Evolutionary conservation across 1,139 yeast species (phyloP).

Genomic region (Wickerhamomyces sp.): DNA sequence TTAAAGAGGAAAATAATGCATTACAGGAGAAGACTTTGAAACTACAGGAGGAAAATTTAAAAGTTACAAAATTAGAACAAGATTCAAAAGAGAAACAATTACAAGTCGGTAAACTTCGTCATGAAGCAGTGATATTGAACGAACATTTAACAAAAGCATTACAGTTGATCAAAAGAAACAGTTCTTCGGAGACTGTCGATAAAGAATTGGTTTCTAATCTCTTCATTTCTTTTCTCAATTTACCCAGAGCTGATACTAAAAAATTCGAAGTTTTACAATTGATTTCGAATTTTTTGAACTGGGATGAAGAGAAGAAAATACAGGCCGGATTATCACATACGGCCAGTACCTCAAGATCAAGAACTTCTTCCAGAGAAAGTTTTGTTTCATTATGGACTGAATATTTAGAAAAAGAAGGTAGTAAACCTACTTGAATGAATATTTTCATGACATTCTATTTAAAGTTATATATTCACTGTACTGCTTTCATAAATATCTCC

Average conservation of each 20-base stretch:
- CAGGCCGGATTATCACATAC: slow-evolving; percentile 73
- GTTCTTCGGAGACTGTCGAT: slow-evolving; percentile 74
- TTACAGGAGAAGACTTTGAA: slow-evolving; percentile 13
- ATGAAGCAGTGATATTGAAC: slow-evolving; percentile 90
- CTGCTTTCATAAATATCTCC: too few relatives aligned
- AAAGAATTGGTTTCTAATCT: slow-evolving; percentile 84
- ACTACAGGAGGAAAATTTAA: slow-evolving; percentile 9
- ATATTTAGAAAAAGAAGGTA: slow-evolving; percentile 72
- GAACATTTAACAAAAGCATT: slow-evolving; percentile 92
- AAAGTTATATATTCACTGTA: too few relatives aligned
- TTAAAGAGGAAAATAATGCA: slow-evolving; percentile 16
- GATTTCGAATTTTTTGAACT: slow-evolving; percentile 73
- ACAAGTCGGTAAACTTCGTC: slow-evolving; percentile 83
- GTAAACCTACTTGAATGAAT: slow-evolving; percentile 22
- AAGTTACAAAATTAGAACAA: slow-evolving; percentile 34
- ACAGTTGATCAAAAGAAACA: slow-evolving; percentile 69
- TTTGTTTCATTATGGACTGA: slow-evolving; percentile 89
- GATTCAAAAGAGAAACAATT: slow-evolving; percentile 71
- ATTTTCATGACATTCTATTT: too few relatives aligned
- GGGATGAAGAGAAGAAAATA: slow-evolving; percentile 81
- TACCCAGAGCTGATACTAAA: slow-evolving; percentile 91
- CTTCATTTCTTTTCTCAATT: slow-evolving; percentile 73
- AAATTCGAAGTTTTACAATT: slow-evolving; percentile 87
- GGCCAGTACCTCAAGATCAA: slow-evolving; percentile 19
- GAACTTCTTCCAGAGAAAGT: slow-evolving; percentile 47